Evolutionary conservation across 768 basidiomycete genomes (phyloP), one percentile per base, ranked within the genome.

Genomic region (Grammothele lineata): DNA sequence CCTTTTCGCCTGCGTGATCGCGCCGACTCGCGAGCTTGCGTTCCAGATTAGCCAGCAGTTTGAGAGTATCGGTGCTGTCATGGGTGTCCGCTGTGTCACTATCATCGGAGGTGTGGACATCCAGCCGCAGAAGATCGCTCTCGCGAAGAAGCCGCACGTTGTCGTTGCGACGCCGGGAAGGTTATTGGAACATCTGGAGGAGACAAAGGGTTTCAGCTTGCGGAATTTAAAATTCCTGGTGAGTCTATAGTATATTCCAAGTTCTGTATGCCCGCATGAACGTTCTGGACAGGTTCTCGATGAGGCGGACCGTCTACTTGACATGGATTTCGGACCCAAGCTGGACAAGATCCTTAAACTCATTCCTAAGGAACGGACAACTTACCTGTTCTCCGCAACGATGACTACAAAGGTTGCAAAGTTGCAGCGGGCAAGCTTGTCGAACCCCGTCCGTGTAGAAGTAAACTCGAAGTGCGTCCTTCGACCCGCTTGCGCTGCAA

Each of bases 361-460:
- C 32, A 85, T 99, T 53, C 96, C 95, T 18, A 90, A 83, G 60
- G 94, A 97, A 57, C 80, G 96, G 10, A 89, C 86, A 24, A 99
- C 96, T 3, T 97, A 92, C 62, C 77, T 99, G 1, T 99, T 93
- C 71, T 97, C 95, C 11, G 96, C 95, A 5, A 98, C 95, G 18
- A 98, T 99, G 95, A 95, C 96, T 10, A 92, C 92, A 12, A 98
- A 97, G 69, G 92, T 99, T 3, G 92, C 89, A 10, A 97, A 97
- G 66, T 74, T 99, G 10, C 95, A 98, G 64, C 71, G 95, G 43
- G 94, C 96, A 25, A 93, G 91, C 72, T 72, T 98, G 61, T 78
- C 80, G 25, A 93, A 95, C 61, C 96, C 96, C n/a, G 81, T 94
- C 21, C 79, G 87, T 55, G 83, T 98, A 2, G 94, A 98, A 65